A percentile compares a stretch with the other conserved stretches of the same genome.
Evolutionary conservation across 2,329 filamentous ascomycete genomes (phyloP).

Genomic region (Pseudopithomyces chartarum): DNA sequence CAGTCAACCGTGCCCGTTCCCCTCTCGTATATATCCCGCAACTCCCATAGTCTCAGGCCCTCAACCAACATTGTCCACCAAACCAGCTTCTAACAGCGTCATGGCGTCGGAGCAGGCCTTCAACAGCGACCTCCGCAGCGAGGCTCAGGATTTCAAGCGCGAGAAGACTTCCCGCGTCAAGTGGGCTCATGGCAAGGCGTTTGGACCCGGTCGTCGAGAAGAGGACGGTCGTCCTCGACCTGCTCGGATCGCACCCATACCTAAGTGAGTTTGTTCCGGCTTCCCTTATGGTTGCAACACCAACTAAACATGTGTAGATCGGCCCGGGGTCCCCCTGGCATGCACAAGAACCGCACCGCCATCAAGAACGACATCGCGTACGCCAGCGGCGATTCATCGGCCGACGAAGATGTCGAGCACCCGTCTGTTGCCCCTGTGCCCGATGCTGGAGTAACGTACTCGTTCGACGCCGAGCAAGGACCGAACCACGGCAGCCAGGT

Average conservation of each 20-base stretch:
- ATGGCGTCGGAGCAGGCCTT: constrained; percentile 55
- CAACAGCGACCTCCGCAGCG: constrained; percentile 60
- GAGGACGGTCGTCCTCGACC: constrained; percentile 44
- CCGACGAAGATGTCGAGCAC: constrained; percentile 52
- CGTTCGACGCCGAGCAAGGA: constrained; percentile 57
- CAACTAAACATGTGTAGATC: constrained; percentile 16
- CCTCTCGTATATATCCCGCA: constrained; percentile 12
- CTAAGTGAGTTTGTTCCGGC: constrained; percentile 30
- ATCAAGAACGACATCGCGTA: constrained; percentile 52
- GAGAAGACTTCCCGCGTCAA: constrained; percentile 56
- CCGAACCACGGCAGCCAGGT: constrained; percentile 62
- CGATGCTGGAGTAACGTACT: constrained; percentile 58
- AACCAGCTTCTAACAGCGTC: constrained; percentile 21
- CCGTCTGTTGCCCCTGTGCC: constrained; percentile 50
- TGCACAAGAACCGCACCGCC: constrained; percentile 40
- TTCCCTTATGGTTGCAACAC: neutral
- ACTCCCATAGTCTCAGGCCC: constrained; percentile 17
- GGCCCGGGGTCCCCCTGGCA: constrained; percentile 29
- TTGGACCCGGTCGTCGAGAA: constrained; percentile 43
- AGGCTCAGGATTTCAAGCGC: constrained; percentile 58
- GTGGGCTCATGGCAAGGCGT: constrained; percentile 54
- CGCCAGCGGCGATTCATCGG: constrained; percentile 48
- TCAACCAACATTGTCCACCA: constrained; percentile 11
- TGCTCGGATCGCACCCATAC: constrained; percentile 35
- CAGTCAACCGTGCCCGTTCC: constrained; percentile 3